These are phyloP conservation scores for Chrysanthemum lavandulifolium DNA, from an alignment of 129 eudicot genomes.

Conservation along the genomic window DNA sequence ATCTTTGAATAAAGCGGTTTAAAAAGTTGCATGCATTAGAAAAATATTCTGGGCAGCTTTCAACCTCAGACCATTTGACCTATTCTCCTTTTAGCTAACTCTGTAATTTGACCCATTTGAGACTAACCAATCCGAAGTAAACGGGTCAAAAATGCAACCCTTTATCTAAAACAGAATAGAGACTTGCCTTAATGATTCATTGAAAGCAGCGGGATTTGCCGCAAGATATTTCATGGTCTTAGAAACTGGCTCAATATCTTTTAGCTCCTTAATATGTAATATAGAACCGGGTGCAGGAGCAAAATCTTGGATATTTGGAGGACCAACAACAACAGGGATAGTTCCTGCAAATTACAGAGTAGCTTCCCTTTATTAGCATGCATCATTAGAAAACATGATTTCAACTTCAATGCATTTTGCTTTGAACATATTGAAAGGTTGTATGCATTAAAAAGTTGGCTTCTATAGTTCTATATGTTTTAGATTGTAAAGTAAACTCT, in stretches of 20 bases:
- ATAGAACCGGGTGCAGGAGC: constrained; percentile 80
- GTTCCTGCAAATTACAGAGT: constrained; percentile 47
- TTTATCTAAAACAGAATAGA: background rate
- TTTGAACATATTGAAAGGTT: background rate
- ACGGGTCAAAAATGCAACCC: background rate
- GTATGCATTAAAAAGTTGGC: background rate
- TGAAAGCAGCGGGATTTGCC: constrained; percentile 70
- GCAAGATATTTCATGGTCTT: constrained; percentile 81
- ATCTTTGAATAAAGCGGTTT: too few species aligned
- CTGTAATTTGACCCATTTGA: background rate
- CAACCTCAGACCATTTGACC: background rate
- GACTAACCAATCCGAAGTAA: background rate
- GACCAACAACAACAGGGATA: constrained; percentile 91
- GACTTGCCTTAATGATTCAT: constrained; percentile 63
- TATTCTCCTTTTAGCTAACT: background rate
- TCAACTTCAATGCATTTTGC: background rate
- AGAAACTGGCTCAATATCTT: constrained; percentile 60
- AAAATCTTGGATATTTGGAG: constrained; percentile 96
- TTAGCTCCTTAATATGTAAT: constrained; percentile 74
- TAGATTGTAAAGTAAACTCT: background rate
- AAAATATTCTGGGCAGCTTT: background rate
- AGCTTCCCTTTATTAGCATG: constrained; percentile 11
- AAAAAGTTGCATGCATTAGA: too few species aligned
- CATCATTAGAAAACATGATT: background rate
- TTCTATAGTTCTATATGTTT: background rate